phyloP scores from a whole-genome alignment of 2,329 filamentous ascomycete genomes.

The Fusarium multiceps region DNA sequence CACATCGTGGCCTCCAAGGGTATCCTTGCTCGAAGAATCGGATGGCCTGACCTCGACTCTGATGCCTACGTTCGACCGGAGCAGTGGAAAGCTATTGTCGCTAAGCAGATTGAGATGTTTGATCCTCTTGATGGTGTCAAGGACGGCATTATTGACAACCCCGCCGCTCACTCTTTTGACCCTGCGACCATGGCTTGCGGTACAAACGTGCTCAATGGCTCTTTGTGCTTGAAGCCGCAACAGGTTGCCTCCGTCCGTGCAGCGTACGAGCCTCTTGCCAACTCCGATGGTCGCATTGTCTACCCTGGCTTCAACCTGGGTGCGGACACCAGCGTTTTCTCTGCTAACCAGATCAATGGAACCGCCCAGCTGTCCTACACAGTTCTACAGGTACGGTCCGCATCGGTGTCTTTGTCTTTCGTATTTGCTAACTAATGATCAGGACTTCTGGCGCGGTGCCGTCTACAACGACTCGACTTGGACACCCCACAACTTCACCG shows the following conservation, averaged over 20 bases:
- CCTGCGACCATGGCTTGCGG: constrained; percentile 2
- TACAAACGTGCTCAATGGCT: not conserved
- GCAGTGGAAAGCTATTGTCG: constrained; percentile 7
- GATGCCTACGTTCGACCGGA: constrained; percentile 10
- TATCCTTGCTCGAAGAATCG: not conserved
- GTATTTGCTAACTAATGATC: not conserved
- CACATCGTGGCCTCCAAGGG: constrained; percentile 19
- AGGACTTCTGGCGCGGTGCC: constrained; percentile 18
- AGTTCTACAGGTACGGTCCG: not conserved
- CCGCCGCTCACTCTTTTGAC: not conserved
- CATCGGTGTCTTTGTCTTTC: too few relatives aligned
- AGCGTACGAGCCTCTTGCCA: constrained; percentile 9
- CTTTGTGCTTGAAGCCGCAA: not conserved
- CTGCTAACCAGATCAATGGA: constrained; percentile 7
- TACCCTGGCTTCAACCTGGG: constrained; percentile 6
- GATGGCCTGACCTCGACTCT: not conserved
- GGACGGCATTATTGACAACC: constrained; percentile 14
- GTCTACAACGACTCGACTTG: constrained; percentile 13
- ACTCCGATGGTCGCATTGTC: not conserved
- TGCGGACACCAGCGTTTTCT: constrained; percentile 12
- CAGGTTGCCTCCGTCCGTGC: not conserved
- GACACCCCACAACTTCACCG: constrained; percentile 13
- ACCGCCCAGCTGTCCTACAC: constrained; percentile 1
- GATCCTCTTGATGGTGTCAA: constrained; percentile 11
- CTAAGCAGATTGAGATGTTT: constrained; percentile 8